Evolutionary conservation across 495 filamentous ascomycete genomes (phyloP).

Genomic region (Aspergillus nanangensis): DNA sequence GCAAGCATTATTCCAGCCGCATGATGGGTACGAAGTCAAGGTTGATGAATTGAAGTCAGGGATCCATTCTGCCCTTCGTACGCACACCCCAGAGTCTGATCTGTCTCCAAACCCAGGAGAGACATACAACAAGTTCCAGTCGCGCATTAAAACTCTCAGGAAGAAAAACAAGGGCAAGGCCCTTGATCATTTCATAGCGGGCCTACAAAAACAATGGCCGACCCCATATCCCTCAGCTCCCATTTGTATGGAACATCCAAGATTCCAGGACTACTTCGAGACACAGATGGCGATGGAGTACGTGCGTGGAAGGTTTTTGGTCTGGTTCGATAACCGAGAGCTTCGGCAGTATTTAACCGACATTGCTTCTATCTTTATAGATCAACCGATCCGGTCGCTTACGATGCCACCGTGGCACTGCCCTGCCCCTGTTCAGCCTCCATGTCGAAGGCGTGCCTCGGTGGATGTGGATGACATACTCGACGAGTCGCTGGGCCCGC

Average conservation of each 20-base stretch:
- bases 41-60: background rate
- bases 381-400: background rate
- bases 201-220: background rate
- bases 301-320: background rate
- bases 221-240: background rate
- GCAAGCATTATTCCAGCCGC: background rate
- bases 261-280: constrained; percentile 1
- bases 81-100: constrained; percentile 3
- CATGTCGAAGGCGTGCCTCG: background rate
- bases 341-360: constrained; percentile 3
- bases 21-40: background rate
- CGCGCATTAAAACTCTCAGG: background rate
- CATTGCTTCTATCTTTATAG: background rate
- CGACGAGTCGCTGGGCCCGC: background rate
- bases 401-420: background rate
- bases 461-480: constrained; percentile 7
- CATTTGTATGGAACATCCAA: background rate
- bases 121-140: background rate
- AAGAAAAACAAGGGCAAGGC: background rate
- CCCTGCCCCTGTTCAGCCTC: background rate
- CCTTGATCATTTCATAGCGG: background rate
- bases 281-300: background rate
- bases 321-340: constrained; percentile 10
- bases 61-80: background rate
- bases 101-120: background rate